These are phyloP conservation scores for Rhizomucor miehei DNA, from an alignment of 371 early-diverging fungal species.

Conservation along the genomic window DNA sequence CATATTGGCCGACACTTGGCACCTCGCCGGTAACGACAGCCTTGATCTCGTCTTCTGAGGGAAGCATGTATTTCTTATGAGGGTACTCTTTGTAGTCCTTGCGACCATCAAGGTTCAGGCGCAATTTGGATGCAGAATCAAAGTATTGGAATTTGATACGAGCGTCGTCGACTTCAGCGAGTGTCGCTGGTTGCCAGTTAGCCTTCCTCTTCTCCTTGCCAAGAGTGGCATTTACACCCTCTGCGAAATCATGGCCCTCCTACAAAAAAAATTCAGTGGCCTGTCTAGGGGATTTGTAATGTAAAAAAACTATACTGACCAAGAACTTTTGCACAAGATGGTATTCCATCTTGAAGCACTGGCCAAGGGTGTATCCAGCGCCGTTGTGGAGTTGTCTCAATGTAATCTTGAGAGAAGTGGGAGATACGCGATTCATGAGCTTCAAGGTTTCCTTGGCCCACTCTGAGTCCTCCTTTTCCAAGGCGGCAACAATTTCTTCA, in stretches of 20 bases:
- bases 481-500: constrained; percentile 78
- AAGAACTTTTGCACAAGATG: constrained; percentile 77
- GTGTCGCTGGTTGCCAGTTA: constrained; percentile 72
- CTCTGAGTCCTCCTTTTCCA: constrained; percentile 62
- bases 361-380: constrained; percentile 61
- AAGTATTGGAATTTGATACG: constrained; percentile 63
- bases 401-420: constrained; percentile 89
- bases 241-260: constrained; percentile 79
- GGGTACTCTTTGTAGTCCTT: constrained; percentile 62
- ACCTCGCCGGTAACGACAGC: constrained; percentile 63
- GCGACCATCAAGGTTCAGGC: constrained; percentile 31
- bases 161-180: constrained; percentile 51
- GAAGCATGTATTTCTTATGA: constrained; percentile 75
- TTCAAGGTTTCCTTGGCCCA: constrained; percentile 76
- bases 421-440: constrained; percentile 70
- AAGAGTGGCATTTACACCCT: constrained; percentile 83
- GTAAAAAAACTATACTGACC: constrained; percentile 27
- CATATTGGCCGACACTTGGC: constrained; percentile 54
- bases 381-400: constrained; percentile 81
- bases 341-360: constrained; percentile 88
- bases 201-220: constrained; percentile 63
- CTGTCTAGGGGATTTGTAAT: background rate
- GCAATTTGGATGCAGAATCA: constrained; percentile 33
- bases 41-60: constrained; percentile 78
- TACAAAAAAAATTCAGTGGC: constrained; percentile 15